Evolutionary conservation across 2,329 filamentous ascomycete species (phyloP).

Genomic region (Cladosporium velox): DNA sequence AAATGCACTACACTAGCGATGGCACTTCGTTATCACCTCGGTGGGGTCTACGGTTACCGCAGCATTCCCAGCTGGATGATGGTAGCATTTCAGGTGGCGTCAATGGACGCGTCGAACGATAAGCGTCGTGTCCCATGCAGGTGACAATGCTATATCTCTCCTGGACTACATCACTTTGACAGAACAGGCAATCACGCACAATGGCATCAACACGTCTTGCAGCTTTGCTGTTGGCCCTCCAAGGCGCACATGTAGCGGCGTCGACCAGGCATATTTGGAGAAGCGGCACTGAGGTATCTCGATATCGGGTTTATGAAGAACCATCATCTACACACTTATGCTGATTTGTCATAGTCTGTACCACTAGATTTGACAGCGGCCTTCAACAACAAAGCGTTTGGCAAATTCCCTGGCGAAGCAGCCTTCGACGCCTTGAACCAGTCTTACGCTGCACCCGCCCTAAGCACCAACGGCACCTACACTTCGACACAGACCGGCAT

Average conservation of each 20-base stretch:
- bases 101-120: neutral
- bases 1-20: constrained; percentile 3
- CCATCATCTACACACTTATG: neutral
- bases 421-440: constrained; percentile 39
- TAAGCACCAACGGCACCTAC: constrained; percentile 36
- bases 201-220: constrained; percentile 1
- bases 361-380: constrained; percentile 32
- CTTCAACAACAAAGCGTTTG: constrained; percentile 43
- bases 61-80: neutral
- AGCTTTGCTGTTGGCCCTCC: neutral
- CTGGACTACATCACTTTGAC: constrained; percentile 1
- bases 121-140: constrained; percentile 1
- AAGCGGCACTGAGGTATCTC: neutral
- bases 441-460: constrained; percentile 40
- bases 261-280: constrained; percentile 6
- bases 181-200: neutral
- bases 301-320: neutral
- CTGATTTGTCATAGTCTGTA: constrained; percentile 24
- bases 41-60: constrained; percentile 4
- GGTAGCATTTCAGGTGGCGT: neutral
- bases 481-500: constrained; percentile 42
- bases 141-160: neutral
- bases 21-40: constrained; percentile 2
- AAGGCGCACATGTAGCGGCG: neutral
- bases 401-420: constrained; percentile 39